Evolutionary conservation across 306 rosid species (phyloP).

Genomic region (Biancaea sappan): DNA sequence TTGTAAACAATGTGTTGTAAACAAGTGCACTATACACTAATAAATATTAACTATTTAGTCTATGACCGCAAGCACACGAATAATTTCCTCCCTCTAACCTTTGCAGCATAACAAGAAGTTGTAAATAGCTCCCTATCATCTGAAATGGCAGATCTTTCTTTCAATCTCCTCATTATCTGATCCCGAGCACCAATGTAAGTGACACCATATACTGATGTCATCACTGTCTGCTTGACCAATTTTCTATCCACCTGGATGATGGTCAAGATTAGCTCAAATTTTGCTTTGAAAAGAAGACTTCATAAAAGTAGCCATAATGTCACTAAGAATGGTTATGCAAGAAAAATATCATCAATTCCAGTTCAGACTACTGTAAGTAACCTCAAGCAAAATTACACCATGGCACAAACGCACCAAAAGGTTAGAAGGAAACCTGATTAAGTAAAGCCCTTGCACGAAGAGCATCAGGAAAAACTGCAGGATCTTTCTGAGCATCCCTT

Average conservation of each 20-base stretch:
- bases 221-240: slow-evolving; percentile 99
- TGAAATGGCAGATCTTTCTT: slow-evolving; percentile 64
- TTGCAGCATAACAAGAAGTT: slow-evolving; percentile 92
- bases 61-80: background rate
- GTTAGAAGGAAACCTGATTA: slow-evolving; percentile 65
- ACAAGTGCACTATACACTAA: background rate
- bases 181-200: slow-evolving; percentile 94
- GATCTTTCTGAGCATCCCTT: slow-evolving; percentile 77
- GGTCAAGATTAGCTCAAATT: slow-evolving; percentile 41
- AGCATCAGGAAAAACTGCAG: slow-evolving; percentile 73
- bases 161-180: slow-evolving; percentile 89
- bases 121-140: slow-evolving; percentile 68
- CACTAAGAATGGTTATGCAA: background rate
- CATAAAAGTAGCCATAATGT: background rate
- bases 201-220: slow-evolving; percentile 99
- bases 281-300: slow-evolving; percentile 31
- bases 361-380: slow-evolving; percentile 13
- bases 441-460: slow-evolving; percentile 59
- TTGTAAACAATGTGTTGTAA: too few relatives aligned
- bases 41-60: background rate
- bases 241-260: slow-evolving; percentile 81
- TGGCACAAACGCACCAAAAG: slow-evolving; percentile 8
- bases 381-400: slow-evolving; percentile 18
- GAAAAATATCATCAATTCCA: slow-evolving; percentile 17
- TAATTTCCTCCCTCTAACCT: slow-evolving; percentile 51